Conservation (phyloP, 441 rosid species). For the Bocquillonia castaneifolia region DNA sequence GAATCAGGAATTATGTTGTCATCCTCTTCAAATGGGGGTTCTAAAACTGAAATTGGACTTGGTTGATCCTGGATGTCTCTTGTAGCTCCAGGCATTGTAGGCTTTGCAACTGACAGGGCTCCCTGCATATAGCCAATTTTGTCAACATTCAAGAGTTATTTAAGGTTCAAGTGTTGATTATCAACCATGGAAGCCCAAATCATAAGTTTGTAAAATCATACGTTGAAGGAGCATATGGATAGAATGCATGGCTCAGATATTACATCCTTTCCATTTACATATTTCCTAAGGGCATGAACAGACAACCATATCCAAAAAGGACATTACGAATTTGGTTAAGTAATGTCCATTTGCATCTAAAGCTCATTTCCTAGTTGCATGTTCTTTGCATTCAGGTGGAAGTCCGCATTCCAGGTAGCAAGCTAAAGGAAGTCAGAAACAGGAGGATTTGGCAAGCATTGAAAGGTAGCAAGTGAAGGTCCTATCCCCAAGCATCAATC, state of each 20-base stretch:
- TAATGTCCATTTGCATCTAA: background rate
- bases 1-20: constrained; percentile 37
- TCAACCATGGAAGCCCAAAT: background rate
- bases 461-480: background rate
- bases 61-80: constrained; percentile 83
- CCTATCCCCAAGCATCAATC: background rate
- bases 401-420: too few species aligned
- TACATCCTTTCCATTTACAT: background rate
- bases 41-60: constrained; percentile 91
- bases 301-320: background rate
- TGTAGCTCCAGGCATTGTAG: constrained; percentile 31
- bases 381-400: background rate
- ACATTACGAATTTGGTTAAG: background rate
- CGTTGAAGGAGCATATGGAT: background rate
- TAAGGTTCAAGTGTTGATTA: background rate
- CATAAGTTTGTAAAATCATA: background rate
- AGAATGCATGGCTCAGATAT: background rate
- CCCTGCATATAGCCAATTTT: constrained; percentile 35
- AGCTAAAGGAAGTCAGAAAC: background rate
- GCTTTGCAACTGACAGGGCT: constrained; percentile 44
- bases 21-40: constrained; percentile 71
- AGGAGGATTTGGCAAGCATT: background rate
- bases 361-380: background rate
- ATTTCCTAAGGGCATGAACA: background rate
- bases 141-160: background rate